phyloP scores from a whole-genome alignment of 345 rosid species.

The Salix exigua region DNA sequence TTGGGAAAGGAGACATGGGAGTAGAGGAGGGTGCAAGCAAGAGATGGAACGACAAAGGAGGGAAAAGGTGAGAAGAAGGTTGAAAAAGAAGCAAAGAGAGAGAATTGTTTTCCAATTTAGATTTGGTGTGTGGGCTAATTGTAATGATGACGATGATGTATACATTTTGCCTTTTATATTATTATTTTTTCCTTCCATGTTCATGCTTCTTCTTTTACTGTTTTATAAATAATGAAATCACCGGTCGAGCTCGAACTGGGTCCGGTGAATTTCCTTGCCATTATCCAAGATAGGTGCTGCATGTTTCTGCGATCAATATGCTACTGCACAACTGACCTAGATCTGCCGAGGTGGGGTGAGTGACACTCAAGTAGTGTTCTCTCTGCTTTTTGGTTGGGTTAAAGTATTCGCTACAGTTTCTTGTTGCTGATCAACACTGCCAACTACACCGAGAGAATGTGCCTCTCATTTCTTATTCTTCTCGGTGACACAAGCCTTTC shows the following conservation, averaged over 20 bases:
- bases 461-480: conserved; percentile 4
- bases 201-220: not conserved
- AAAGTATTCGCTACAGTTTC: not conserved
- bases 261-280: not conserved
- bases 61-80: conserved; percentile 27
- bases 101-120: conserved; percentile 28
- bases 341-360: not conserved
- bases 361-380: not conserved
- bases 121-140: conserved; percentile 26
- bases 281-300: not conserved
- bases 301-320: not conserved
- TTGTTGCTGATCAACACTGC: conserved; percentile 1
- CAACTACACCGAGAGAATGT: not conserved
- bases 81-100: conserved; percentile 23
- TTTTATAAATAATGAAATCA: not conserved
- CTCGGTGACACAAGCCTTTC: conserved; percentile 8
- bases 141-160: conserved; percentile 37
- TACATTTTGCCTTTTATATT: conserved; percentile 6
- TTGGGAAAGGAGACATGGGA: conserved; percentile 11
- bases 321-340: not conserved
- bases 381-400: not conserved
- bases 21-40: conserved; percentile 20
- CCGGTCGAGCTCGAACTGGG: not conserved
- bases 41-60: conserved; percentile 22
- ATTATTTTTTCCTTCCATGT: not conserved